Conservation (phyloP, 768 basidiomycete genomes). For the Heimioporus sp. region DNA sequence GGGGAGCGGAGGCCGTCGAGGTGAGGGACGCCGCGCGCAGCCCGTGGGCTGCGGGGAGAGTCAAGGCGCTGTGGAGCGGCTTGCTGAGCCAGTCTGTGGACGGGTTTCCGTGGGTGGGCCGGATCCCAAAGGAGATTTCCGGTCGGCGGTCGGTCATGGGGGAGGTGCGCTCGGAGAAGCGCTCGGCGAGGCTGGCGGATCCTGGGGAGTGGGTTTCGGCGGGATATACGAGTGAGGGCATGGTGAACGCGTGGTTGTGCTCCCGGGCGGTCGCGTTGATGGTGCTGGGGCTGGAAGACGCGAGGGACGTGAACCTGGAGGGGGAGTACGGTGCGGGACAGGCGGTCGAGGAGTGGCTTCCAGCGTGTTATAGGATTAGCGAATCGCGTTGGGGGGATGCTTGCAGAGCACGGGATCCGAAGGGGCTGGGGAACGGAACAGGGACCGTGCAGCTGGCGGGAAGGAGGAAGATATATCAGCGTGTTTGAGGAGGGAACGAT, state of each 20-base stretch:
- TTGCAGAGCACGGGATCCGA: background rate
- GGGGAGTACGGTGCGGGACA: constrained; percentile 20
- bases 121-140: constrained; percentile 50
- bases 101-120: constrained; percentile 66
- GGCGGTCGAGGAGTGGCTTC: constrained; percentile 25
- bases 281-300: constrained; percentile 45
- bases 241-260: constrained; percentile 69
- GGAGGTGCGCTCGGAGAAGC: constrained; percentile 1
- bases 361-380: constrained; percentile 17
- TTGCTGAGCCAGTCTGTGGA: constrained; percentile 63
- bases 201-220: constrained; percentile 73
- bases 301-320: constrained; percentile 9
- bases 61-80: constrained; percentile 64
- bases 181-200: constrained; percentile 7
- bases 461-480: constrained; percentile 24
- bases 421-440: background rate
- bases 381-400: constrained; percentile 13
- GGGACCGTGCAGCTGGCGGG: constrained; percentile 10
- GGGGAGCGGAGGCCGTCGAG: constrained; percentile 38
- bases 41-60: constrained; percentile 41
- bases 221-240: constrained; percentile 72
- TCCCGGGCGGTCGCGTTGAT: constrained; percentile 58
- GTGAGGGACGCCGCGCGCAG: background rate
- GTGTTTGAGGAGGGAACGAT: constrained; percentile 1
- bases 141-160: constrained; percentile 33